Evolutionary conservation across 106 monocot species (phyloP), one percentile per base, ranked within the genome.

Genomic region (Phalaenopsis aphrodite): DNA sequence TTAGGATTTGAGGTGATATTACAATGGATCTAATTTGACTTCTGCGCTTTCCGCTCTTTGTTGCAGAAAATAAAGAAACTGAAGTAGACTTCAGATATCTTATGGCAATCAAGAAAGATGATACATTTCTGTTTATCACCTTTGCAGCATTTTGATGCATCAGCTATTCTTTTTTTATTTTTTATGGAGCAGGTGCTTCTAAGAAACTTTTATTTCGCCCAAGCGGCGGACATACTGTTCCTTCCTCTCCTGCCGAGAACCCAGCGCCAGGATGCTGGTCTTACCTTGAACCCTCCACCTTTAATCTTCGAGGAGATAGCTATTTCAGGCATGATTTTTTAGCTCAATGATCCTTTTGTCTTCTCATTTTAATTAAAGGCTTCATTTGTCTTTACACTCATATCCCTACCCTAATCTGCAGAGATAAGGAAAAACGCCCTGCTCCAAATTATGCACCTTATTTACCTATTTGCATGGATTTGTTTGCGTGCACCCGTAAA

Each of bases 261-360:
- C 72, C 80, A 76, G 77, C n/a, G 21, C 21, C 77, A 47, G 89
- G 92, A 82, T 86, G 87, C 87, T 97, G 96, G 96, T 94, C 92
- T 47, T 42, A 41, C 74, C 79, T 97, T 24, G 89, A 94, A 68
- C 90, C 96, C 80, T 94, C 94, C 16, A 79, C 79, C 55, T 97
- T 97, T 78, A 97, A 97, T 52, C 93, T 97, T 78, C 93, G 96
- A 24, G 91, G 94, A 71, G 88, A 86, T 49, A 94, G 80, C 80
- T 97, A 88, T 84, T 94, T 97, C 85, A 94, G 90, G 96, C 84
- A 94, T 79, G 90, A 84, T 30, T 65, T 79, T 41, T 16, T 16
- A 48, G 14, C 24, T 41, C 8, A 16, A 38, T 8, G 61, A 76
- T 76, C 8, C 10, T 37, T 16, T 47, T 30, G n/a, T 30, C 18